These are phyloP conservation scores for Botrytis pseudocinerea DNA, from an alignment of 2,329 filamentous ascomycete genomes.

Conservation along the genomic window DNA sequence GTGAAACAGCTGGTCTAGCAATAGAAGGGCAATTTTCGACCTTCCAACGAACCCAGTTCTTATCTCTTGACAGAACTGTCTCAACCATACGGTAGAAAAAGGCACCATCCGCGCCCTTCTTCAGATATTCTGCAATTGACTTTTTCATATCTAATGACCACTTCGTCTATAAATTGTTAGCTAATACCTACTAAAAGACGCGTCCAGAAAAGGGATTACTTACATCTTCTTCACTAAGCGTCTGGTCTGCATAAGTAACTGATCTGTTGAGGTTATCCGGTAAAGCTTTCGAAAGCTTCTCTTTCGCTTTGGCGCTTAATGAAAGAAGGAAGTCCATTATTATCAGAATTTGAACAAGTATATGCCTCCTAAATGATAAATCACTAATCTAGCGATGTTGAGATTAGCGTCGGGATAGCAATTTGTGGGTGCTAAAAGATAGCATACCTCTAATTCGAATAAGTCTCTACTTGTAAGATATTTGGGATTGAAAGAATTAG, in stretches of 20 bases:
- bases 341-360: slow-evolving; percentile 93
- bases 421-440: slow-evolving; percentile 8
- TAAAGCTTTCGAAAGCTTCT: slow-evolving; percentile 66
- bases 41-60: slow-evolving; percentile 99
- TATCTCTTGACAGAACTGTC: slow-evolving; percentile 90
- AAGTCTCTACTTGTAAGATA: slow-evolving; percentile 97
- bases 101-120: slow-evolving; percentile 76
- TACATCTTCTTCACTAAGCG: slow-evolving; percentile 79
- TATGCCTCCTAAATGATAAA: slow-evolving; percentile 88
- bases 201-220: slow-evolving; percentile 42
- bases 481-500: slow-evolving; percentile 88
- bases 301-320: slow-evolving; percentile 77
- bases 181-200: not conserved
- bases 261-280: slow-evolving; percentile 69
- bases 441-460: slow-evolving; percentile 83
- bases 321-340: slow-evolving; percentile 95
- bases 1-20: slow-evolving; percentile 69
- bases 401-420: slow-evolving; percentile 31
- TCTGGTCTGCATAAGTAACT: slow-evolving; percentile 76
- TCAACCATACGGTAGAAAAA: slow-evolving; percentile 98
- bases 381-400: slow-evolving; percentile 71
- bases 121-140: slow-evolving; percentile 79
- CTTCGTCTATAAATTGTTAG: slow-evolving; percentile 57
- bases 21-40: slow-evolving; percentile 90
- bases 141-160: slow-evolving; percentile 81